Base-by-base conservation (phyloP, 805 yeast species). In the Candida ficus region DNA sequence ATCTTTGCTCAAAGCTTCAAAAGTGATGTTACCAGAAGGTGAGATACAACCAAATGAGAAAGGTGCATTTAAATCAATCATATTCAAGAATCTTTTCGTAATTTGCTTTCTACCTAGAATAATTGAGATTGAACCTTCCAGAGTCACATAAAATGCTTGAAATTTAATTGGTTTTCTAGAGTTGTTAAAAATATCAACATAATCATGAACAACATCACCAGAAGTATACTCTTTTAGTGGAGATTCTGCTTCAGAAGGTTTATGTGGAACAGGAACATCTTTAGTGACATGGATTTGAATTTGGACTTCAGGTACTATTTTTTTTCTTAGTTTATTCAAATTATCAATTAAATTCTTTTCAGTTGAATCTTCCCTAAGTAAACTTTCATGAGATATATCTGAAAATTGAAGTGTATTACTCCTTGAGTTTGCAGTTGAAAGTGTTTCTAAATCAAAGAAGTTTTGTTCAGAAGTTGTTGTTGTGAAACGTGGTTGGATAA, bases 191-290 rank as follows among this genome's bases (percentile, higher is more conserved):
- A 78, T 65, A 6, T 67, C 54, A 39, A 76, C 70, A 49, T 71
- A 76, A 0, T 90, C 91, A 50, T 75, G 71, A 10, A 83, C 65
- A 17, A 67, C 66, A 53, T 82, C 89, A 14, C 87, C 87, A 13
- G 81, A 79, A 17, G 75, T 75, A 53, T 75, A 83, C 54, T 79
- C 85, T 43, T 68, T 66, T 22, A 74, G 52, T 27, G 60, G 71
- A 56, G 35, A 73, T 62, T 33, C 58, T 3, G 36, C 20, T 27
- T 48, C 54, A 7, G 37, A 25, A 5, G 37, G 40, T 17, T 50
- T 53, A 41, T 70, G 58, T 0, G 79, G 77, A 25, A 53, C 56
- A 0, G 81, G 75, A 1, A 73, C 70, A 18, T 62, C 60, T 47
- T 76, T 78, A 1, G 82, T 73, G 11, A 78, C 73, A 42, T 56